Evolutionary conservation across 176 grass and related monocot genomes (phyloP).

Genomic region (Urochloa ruziziensis): DNA sequence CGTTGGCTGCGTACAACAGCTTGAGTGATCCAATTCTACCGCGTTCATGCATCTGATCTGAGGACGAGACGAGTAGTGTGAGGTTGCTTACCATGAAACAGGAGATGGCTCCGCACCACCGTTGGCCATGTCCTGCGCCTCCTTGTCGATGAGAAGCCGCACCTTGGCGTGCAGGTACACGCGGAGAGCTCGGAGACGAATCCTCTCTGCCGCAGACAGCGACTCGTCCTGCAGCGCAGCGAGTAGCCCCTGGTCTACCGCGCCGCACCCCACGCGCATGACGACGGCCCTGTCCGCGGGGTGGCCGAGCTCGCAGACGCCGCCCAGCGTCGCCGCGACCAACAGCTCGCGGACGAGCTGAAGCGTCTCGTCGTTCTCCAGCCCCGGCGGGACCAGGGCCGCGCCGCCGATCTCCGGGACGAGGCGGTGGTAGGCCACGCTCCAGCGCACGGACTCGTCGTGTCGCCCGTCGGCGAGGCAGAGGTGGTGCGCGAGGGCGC

Average conservation of each 20-base stretch:
- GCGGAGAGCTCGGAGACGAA: constrained; percentile 1
- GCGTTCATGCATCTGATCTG: not conserved
- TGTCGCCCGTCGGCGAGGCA: not conserved
- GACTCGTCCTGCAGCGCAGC: constrained; percentile 2
- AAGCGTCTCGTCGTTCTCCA: not conserved
- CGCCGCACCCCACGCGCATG: not conserved
- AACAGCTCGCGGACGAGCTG: constrained; percentile 20
- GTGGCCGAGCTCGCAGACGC: not conserved
- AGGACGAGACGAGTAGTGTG: not conserved
- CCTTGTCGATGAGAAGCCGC: not conserved
- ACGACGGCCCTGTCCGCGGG: not conserved
- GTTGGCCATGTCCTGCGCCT: not conserved
- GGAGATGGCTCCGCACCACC: not conserved
- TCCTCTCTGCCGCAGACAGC: not conserved
- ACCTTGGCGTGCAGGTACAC: constrained; percentile 16
- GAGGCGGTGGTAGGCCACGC: constrained; percentile 12
- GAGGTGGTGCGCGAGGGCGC: not conserved
- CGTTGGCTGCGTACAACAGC: not conserved
- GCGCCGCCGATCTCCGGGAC: not conserved
- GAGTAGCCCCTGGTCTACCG: constrained; percentile 3
- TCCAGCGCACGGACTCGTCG: not conserved
- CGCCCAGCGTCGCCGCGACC: not conserved
- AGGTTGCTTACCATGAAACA: constrained; percentile 8
- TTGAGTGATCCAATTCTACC: not conserved
- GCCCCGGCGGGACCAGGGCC: not conserved